Conservation (phyloP, 805 yeast species). For the Millerozyma acaciae region DNA sequence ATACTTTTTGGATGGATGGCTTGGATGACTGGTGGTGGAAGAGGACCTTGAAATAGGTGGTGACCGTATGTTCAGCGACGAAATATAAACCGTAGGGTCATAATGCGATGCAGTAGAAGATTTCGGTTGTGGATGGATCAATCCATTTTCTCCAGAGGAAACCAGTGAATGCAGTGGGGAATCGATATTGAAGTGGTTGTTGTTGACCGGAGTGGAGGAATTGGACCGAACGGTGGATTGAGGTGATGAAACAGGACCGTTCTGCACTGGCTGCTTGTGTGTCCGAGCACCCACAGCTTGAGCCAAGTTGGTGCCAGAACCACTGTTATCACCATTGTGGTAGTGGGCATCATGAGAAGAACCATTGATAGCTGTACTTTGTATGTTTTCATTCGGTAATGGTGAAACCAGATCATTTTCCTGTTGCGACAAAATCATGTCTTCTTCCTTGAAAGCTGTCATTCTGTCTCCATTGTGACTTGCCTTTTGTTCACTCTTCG, state of each 20-base stretch:
- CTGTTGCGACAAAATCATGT: conserved; percentile 6
- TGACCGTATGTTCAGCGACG: conserved; percentile 2
- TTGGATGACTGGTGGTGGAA: conserved; percentile 11
- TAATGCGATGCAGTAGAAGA: not conserved
- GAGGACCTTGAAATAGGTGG: conserved; percentile 16
- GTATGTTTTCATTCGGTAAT: conserved; percentile 6
- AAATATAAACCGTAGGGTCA: not conserved
- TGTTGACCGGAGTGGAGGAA: conserved; percentile 4
- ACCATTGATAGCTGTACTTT: not conserved
- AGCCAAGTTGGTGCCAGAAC: not conserved
- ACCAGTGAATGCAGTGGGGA: conserved; percentile 7
- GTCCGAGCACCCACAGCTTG: not conserved
- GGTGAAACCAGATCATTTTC: conserved; percentile 11
- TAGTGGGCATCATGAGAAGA: too few species aligned
- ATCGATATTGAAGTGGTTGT: not conserved
- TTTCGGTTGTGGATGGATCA: conserved; percentile 8
- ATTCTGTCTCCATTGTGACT: not conserved
- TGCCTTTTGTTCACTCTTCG: not conserved
- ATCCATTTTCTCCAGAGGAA: conserved; percentile 6
- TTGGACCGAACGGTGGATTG: conserved; percentile 3
- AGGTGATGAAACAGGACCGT: conserved; percentile 4
- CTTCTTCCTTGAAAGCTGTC: conserved; percentile 5
- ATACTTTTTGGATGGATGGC: not conserved
- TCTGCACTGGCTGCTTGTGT: not conserved
- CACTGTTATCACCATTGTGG: not conserved